Percentiles rank a stretch among this genome's conserved stretches.
Conservation (phyloP, 225 moss, liverwort and hornwort genomes). For the Pseudisothecium myosuroides region DNA sequence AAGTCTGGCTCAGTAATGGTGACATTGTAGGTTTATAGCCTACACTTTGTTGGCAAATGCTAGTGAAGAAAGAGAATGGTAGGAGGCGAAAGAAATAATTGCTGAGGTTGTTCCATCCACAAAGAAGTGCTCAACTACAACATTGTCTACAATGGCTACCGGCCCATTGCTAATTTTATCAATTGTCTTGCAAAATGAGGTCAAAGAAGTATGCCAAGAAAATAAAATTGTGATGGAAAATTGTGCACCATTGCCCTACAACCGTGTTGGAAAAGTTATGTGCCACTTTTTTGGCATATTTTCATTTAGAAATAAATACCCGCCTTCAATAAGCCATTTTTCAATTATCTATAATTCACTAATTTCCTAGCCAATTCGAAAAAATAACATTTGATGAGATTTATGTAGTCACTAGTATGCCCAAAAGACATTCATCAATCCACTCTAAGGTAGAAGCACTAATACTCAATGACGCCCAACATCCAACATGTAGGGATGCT, state of each 20-base stretch:
- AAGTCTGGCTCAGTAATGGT: background rate
- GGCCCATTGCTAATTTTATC: no score
- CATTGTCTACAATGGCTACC: fast-evolving
- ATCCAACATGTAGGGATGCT: no score
- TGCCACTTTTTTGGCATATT: no score
- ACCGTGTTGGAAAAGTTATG: fast-evolving
- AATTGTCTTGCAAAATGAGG: no score
- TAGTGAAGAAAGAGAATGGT: background rate
- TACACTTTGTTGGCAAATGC: background rate
- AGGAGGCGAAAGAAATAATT: fast-evolving
- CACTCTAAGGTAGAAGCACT: no score
- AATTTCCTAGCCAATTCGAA: background rate
- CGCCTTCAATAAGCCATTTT: no score
- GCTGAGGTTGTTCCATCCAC: fast-evolving
- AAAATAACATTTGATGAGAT: background rate
- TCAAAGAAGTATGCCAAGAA: no score
- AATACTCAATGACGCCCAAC: no score
- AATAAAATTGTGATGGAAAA: background rate
- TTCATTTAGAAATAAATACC: no score
- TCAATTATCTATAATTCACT: no score
- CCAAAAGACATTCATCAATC: background rate
- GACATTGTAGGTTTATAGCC: no score
- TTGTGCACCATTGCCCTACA: fast-evolving
- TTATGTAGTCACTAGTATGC: fast-evolving
- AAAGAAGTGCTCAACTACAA: fast-evolving